These are phyloP conservation scores for Aspergillus sp. DNA, from an alignment of 2,329 filamentous ascomycete genomes.

Conservation along the genomic window DNA sequence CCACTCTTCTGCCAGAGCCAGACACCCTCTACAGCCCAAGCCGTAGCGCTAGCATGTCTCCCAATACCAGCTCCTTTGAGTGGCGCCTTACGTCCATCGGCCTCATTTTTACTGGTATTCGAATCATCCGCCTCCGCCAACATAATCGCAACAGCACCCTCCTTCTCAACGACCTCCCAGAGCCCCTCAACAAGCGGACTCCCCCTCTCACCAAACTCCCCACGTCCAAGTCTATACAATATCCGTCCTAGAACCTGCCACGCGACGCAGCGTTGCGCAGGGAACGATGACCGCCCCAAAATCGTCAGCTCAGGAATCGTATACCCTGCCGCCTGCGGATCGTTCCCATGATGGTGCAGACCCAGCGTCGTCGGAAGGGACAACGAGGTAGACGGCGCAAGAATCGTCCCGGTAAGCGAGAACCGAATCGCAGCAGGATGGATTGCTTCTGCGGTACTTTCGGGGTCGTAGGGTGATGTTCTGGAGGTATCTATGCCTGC, in stretches of 20 bases:
- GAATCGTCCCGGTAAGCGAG: slow-evolving; percentile 72
- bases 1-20: slow-evolving; percentile 78
- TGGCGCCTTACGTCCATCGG: slow-evolving; percentile 4
- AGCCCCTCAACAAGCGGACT: slow-evolving; percentile 65
- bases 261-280: slow-evolving; percentile 82
- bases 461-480: slow-evolving; percentile 70
- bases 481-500: slow-evolving; percentile 58
- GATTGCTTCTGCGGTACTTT: slow-evolving; percentile 60
- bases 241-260: slow-evolving; percentile 86
- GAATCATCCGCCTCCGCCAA: slow-evolving; percentile 61
- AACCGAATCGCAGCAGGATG: slow-evolving; percentile 71
- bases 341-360: slow-evolving; percentile 87
- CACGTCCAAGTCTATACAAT: slow-evolving; percentile 72
- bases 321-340: slow-evolving; percentile 90
- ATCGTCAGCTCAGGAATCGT: slow-evolving; percentile 80
- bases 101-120: slow-evolving; percentile 3
- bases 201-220: slow-evolving; percentile 58
- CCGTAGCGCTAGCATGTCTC: slow-evolving; percentile 69
- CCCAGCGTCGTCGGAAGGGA: slow-evolving; percentile 70
- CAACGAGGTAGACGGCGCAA: slow-evolving; percentile 69
- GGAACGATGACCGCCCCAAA: slow-evolving; percentile 71
- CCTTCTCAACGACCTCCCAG: slow-evolving; percentile 74
- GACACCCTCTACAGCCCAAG: slow-evolving; percentile 80
- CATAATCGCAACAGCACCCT: slow-evolving; percentile 68
- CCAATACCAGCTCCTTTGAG: slow-evolving; percentile 21